Percentiles rank a stretch among this genome's conserved stretches.
Evolutionary conservation across 2,329 filamentous ascomycete species (phyloP).

Genomic region (Sclerotinia borealis): DNA sequence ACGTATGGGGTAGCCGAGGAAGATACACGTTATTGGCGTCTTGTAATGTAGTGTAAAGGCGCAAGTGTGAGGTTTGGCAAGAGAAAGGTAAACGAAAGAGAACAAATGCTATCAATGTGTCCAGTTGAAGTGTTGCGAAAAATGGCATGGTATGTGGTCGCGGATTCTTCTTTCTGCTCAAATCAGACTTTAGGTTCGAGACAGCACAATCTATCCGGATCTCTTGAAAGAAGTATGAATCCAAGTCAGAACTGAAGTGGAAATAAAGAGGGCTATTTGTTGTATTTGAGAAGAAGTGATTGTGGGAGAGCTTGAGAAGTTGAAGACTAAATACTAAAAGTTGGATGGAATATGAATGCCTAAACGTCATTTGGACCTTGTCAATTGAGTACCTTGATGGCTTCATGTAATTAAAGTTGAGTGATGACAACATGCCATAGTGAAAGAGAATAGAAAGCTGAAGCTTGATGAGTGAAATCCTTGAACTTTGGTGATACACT

Average conservation of each 20-base stretch:
- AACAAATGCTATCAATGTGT: neutral
- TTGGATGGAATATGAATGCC: neutral
- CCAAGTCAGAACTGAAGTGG: neutral
- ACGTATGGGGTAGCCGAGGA: neutral
- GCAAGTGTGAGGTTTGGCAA: neutral
- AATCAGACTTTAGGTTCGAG: neutral
- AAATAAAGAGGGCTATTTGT: neutral
- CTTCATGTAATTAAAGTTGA: rapidly evolving
- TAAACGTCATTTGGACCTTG: no score
- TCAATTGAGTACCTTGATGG: neutral
- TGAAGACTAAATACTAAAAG: neutral
- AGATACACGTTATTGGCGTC: neutral
- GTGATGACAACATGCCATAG: no score
- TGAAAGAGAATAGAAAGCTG: no score
- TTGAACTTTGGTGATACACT: neutral
- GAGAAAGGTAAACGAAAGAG: neutral
- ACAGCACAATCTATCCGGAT: neutral
- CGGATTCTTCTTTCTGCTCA: neutral
- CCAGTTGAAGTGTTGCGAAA: neutral
- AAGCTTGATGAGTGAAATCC: no score
- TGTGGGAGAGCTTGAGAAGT: neutral
- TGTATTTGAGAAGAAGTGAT: neutral
- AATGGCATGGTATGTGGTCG: neutral
- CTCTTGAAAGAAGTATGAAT: neutral
- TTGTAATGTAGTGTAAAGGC: neutral